Percentiles rank a stretch among this genome's conserved stretches.
These are phyloP conservation scores for Dittrichia graveolens DNA, from an alignment of 129 eudicot species.

Conservation along the genomic window DNA sequence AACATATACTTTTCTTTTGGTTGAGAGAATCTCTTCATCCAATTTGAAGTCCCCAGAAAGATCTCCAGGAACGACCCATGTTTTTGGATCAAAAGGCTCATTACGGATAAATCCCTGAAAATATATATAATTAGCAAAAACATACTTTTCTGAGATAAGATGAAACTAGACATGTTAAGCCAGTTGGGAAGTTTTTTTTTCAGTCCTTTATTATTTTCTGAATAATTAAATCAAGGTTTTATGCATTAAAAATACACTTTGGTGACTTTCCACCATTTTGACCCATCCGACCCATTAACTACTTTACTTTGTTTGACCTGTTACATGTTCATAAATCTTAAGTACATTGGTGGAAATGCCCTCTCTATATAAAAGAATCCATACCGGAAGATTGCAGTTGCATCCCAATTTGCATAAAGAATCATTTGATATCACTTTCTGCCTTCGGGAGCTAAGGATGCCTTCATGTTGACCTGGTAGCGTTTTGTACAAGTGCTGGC, in stretches of 20 bases:
- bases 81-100: conserved; percentile 73
- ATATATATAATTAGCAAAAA: conserved; percentile 15
- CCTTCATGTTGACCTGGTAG: conserved; percentile 73
- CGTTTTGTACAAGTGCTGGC: conserved; percentile 64
- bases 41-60: conserved; percentile 19
- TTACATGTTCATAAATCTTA: conserved; percentile 4
- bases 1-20: conserved; percentile 40
- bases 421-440: conserved; percentile 56
- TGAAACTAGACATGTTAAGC: background rate
- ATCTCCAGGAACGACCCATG: conserved; percentile 78
- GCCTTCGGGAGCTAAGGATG: conserved; percentile 51
- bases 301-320: background rate
- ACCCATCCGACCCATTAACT: background rate
- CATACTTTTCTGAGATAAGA: background rate
- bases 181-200: conserved; percentile 1
- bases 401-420: conserved; percentile 82
- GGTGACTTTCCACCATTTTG: background rate
- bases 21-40: conserved; percentile 43
- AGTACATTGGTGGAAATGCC: background rate
- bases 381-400: conserved; percentile 69
- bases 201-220: background rate
- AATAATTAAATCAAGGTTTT: background rate
- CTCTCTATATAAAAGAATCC: background rate
- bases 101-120: conserved; percentile 80
- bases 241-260: background rate